These are phyloP conservation scores for Syncephalastrum contaminatum DNA, from an alignment of 371 early-diverging fungal genomes.

Conservation along the genomic window DNA sequence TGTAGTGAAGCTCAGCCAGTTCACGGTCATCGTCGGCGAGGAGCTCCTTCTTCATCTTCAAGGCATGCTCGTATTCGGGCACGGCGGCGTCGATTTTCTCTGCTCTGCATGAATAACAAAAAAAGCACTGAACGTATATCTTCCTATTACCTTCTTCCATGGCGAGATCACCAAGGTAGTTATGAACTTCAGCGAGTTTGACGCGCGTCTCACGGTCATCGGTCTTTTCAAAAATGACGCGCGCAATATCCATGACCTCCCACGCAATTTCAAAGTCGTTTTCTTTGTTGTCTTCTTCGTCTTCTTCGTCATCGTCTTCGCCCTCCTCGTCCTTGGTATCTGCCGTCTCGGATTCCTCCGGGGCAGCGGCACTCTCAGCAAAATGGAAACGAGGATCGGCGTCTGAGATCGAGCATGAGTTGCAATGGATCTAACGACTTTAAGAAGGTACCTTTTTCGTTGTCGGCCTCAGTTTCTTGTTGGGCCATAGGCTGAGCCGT, in stretches of 20 bases:
- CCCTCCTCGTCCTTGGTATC: conserved; percentile 45
- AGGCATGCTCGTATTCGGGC: conserved; percentile 69
- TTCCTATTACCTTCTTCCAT: conserved; percentile 69
- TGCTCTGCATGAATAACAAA: conserved; percentile 9
- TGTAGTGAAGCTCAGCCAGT: conserved; percentile 83
- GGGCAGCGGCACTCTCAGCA: conserved; percentile 38
- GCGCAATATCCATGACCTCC: conserved; percentile 85
- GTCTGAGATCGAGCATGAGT: conserved; percentile 13
- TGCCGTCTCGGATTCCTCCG: conserved; percentile 36
- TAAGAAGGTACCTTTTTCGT: conserved; percentile 2
- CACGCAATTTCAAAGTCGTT: conserved; percentile 90
- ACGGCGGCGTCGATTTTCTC: conserved; percentile 86
- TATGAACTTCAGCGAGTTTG: conserved; percentile 71
- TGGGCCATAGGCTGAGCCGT: background rate
- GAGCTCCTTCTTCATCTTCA: conserved; percentile 63
- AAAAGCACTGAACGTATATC: background rate
- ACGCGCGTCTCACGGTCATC: conserved; percentile 59
- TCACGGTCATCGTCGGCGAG: conserved; percentile 69
- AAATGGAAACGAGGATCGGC: conserved; percentile 49
- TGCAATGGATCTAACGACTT: background rate
- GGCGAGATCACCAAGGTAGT: conserved; percentile 81
- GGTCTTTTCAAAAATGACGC: conserved; percentile 73
- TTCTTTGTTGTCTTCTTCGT: conserved; percentile 46
- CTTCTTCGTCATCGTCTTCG: conserved; percentile 32
- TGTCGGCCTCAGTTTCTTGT: background rate